Conservation (phyloP, 2,329 filamentous ascomycete genomes). For the Incumbomyces lentus region DNA sequence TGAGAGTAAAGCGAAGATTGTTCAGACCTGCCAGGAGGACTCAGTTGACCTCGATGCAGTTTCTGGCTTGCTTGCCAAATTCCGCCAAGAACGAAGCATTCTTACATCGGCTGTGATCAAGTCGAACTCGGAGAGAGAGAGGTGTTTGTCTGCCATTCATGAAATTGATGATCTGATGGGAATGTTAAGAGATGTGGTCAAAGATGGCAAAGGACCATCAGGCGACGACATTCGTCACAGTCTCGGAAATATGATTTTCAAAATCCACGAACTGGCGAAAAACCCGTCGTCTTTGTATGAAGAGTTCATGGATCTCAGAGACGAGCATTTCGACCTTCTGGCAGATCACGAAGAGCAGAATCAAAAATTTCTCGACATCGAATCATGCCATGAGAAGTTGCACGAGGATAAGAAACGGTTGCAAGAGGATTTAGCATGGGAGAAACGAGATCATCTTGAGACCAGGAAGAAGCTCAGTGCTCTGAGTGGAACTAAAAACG, state of each 20-base stretch:
- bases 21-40: neutral
- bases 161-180: slow-evolving; percentile 6
- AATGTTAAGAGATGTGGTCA: slow-evolving; percentile 7
- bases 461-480: slow-evolving; percentile 3
- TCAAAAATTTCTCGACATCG: slow-evolving; percentile 6
- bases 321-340: slow-evolving; percentile 5
- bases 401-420: slow-evolving; percentile 6
- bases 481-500: slow-evolving; percentile 2
- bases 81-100: slow-evolving; percentile 7
- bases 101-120: slow-evolving; percentile 6
- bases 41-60: slow-evolving; percentile 2
- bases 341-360: slow-evolving; percentile 4
- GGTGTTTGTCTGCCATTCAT: slow-evolving; percentile 1
- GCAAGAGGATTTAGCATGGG: neutral
- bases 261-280: slow-evolving; percentile 6
- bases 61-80: slow-evolving; percentile 7
- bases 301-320: slow-evolving; percentile 6
- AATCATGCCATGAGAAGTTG: slow-evolving; percentile 7
- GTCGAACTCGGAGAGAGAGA: slow-evolving; percentile 7
- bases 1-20: slow-evolving; percentile 6
- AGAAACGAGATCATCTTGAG: slow-evolving; percentile 5
- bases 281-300: slow-evolving; percentile 6
- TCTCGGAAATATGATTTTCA: slow-evolving; percentile 5
- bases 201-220: slow-evolving; percentile 1
- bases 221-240: slow-evolving; percentile 4